phyloP scores from a whole-genome alignment of 1,284 basidiomycete genomes.

The Ganoderma leucocontextum region DNA sequence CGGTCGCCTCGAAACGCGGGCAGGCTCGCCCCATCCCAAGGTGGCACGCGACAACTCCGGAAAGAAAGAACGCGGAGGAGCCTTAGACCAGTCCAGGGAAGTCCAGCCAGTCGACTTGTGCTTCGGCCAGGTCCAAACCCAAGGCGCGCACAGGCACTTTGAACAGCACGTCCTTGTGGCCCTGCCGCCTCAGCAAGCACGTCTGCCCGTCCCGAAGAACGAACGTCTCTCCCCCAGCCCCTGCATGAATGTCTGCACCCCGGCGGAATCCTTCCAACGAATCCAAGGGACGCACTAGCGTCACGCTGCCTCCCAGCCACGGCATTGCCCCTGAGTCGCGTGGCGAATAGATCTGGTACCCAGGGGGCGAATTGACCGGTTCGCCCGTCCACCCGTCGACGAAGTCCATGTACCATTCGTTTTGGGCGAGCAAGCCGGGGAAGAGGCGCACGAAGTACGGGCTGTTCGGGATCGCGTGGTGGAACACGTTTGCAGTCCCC shows the following conservation, averaged over 20 bases:
- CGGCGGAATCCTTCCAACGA: neutral
- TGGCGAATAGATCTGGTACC: neutral
- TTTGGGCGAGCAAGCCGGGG: neutral
- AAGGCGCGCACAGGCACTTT: neutral
- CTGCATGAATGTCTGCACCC: neutral
- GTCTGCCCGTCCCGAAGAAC: conserved; percentile 3
- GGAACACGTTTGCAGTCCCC: neutral
- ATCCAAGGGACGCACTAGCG: neutral
- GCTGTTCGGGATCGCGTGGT: neutral
- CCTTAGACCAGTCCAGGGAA: neutral
- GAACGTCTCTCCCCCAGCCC: conserved; percentile 5
- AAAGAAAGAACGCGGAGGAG: no score
- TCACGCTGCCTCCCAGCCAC: neutral
- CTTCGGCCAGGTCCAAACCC: neutral
- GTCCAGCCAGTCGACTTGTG: neutral
- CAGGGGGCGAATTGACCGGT: neutral
- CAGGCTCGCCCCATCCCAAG: no score
- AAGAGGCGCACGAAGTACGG: neutral
- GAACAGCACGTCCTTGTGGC: neutral
- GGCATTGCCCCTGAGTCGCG: neutral
- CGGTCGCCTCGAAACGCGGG: no score
- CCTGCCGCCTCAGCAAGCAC: conserved; percentile 1
- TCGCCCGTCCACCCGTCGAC: neutral
- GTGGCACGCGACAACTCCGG: no score
- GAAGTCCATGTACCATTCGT: neutral